Percentiles rank a stretch among this genome's conserved stretches.
Evolutionary conservation across 768 basidiomycete species (phyloP).

Genomic region (Pleurotus ostreatus): DNA sequence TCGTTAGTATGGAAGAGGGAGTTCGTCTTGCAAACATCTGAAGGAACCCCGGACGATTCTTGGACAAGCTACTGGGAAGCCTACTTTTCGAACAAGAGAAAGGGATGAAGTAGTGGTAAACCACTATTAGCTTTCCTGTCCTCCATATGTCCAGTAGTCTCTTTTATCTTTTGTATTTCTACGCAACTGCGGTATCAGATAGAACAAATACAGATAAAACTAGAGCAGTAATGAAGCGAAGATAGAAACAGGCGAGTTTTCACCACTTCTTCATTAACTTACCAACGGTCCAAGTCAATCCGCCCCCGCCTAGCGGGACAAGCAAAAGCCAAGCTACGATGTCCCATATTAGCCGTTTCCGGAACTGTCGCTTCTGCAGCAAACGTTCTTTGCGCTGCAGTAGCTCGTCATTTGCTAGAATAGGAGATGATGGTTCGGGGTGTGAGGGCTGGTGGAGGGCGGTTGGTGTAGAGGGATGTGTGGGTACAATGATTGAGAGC

Average conservation of each 20-base stretch:
- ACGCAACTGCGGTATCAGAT: neutral
- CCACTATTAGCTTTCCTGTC: no score
- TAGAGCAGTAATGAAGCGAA: neutral
- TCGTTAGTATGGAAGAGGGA: neutral
- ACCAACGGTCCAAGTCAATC: conserved; percentile 55
- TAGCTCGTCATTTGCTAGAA: conserved; percentile 54
- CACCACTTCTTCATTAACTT: conserved; percentile 51
- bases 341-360: conserved; percentile 78
- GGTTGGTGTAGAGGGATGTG: conserved; percentile 20
- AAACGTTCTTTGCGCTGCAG: conserved; percentile 83
- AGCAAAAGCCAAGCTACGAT: conserved; percentile 76
- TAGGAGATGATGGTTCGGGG: conserved; percentile 13
- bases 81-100: neutral
- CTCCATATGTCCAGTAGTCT: no score
- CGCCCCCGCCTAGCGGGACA: conserved; percentile 53
- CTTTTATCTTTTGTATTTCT: no score
- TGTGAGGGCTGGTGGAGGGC: conserved; percentile 25
- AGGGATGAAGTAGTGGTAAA: no score
- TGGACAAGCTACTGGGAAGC: neutral
- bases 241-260: neutral
- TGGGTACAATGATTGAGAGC: conserved; percentile 76
- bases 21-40: neutral
- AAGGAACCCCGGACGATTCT: neutral
- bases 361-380: conserved; percentile 70
- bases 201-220: neutral